Percentiles rank a stretch among this genome's conserved stretches.
Evolutionary conservation across 805 yeast species (phyloP).

Genomic region (Candida patagonica): DNA sequence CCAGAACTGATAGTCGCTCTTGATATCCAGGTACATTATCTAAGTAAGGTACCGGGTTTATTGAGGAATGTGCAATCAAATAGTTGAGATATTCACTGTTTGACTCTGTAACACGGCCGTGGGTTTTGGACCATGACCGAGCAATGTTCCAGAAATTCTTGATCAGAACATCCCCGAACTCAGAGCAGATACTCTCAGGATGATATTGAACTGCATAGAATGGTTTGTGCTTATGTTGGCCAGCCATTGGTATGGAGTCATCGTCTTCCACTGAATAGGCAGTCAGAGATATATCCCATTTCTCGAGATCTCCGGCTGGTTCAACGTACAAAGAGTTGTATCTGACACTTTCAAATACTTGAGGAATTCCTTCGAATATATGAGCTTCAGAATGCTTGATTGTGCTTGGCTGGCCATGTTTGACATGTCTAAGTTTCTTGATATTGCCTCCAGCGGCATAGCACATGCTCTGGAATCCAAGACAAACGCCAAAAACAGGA

Average conservation of each 20-base stretch:
- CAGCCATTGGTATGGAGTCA: conserved; percentile 67
- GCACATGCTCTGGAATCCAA: conserved; percentile 85
- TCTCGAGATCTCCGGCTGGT: conserved; percentile 6
- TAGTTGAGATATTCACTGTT: not conserved
- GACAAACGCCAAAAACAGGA: conserved; percentile 85
- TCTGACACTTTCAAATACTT: conserved; percentile 58
- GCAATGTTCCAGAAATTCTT: conserved; percentile 54
- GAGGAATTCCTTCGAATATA: conserved; percentile 32
- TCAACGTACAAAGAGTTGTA: conserved; percentile 75
- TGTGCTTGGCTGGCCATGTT: conserved; percentile 77
- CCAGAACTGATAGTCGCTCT: no score
- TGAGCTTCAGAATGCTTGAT: conserved; percentile 34
- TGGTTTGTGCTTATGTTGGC: conserved; percentile 48
- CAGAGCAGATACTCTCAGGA: conserved; percentile 89
- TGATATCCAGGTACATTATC: no score
- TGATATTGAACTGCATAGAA: conserved; percentile 95
- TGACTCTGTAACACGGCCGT: conserved; percentile 1
- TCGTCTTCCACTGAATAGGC: conserved; percentile 37
- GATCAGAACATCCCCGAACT: conserved; percentile 50
- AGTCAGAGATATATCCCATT: conserved; percentile 18
- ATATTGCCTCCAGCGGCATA: conserved; percentile 50
- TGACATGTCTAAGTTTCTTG: conserved; percentile 43
- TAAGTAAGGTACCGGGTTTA: conserved; percentile 17
- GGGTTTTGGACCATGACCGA: conserved; percentile 23
- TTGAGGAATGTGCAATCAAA: conserved; percentile 9